Conservation (phyloP, 2,329 filamentous ascomycete species). For the Rasamsonia emersonii region DNA sequence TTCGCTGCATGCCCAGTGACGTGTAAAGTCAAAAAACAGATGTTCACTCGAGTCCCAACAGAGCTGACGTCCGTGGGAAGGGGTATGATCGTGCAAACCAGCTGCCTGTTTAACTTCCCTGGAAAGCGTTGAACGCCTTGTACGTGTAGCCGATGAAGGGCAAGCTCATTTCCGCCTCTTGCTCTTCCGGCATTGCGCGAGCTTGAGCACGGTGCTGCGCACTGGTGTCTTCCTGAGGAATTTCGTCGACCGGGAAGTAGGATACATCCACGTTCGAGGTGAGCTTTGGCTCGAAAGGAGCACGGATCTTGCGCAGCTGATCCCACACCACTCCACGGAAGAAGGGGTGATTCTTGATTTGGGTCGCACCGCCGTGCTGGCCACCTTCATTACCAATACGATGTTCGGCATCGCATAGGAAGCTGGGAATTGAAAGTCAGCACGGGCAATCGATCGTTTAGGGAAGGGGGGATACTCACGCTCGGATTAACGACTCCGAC, state of each 20-base stretch:
- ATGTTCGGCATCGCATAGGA: constrained; percentile 90
- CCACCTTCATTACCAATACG: constrained; percentile 65
- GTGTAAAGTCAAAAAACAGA: too few relatives aligned
- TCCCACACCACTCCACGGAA: constrained; percentile 97
- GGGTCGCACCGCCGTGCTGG: constrained; percentile 62
- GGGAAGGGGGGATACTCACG: constrained; percentile 46
- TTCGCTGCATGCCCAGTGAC: too few relatives aligned
- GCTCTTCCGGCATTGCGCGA: constrained; percentile 61
- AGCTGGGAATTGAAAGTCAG: constrained; percentile 44
- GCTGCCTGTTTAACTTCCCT: constrained; percentile 26
- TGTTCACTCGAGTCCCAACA: too few relatives aligned
- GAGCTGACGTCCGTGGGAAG: too few relatives aligned
- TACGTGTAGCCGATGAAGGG: constrained; percentile 97
- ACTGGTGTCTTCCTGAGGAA: constrained; percentile 90
- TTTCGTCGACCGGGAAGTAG: constrained; percentile 98
- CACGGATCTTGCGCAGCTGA: constrained; percentile 80
- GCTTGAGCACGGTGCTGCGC: constrained; percentile 79
- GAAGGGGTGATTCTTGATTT: constrained; percentile 91
- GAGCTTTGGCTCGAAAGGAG: constrained; percentile 90
- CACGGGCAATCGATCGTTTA: background rate
- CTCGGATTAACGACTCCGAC: constrained; percentile 85
- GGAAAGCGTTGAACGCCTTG: constrained; percentile 80
- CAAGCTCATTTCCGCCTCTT: constrained; percentile 88
- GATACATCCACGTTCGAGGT: constrained; percentile 91
- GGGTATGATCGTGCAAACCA: too few relatives aligned